Conservation (phyloP, 805 yeast species). For the Wickerhamomyces alni region DNA sequence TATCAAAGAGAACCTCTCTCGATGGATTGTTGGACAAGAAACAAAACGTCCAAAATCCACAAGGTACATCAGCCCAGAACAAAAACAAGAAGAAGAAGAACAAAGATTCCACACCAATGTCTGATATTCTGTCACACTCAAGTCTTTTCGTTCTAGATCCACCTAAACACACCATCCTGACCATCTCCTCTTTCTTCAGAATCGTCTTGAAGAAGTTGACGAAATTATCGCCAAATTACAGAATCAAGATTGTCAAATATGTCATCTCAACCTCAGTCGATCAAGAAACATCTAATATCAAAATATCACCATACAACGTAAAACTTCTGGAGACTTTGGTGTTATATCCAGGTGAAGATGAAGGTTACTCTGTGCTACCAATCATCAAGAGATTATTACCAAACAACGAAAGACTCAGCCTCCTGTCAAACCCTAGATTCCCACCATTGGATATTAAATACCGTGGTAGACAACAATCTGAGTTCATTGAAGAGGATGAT, state of each 20-base stretch:
- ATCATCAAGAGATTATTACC: constrained; percentile 51
- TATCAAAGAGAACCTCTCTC: constrained; percentile 27
- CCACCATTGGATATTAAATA: constrained; percentile 36
- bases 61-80: constrained; percentile 10
- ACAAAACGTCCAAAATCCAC: constrained; percentile 22
- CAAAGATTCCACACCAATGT: constrained; percentile 41
- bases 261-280: constrained; percentile 32
- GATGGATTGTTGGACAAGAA: constrained; percentile 22
- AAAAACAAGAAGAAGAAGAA: constrained; percentile 39
- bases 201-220: constrained; percentile 40
- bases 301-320: constrained; percentile 21
- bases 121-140: constrained; percentile 65
- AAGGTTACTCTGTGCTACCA: constrained; percentile 63
- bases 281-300: constrained; percentile 23
- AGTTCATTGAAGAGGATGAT: constrained; percentile 14
- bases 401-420: constrained; percentile 45
- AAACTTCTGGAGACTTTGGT: constrained; percentile 51
- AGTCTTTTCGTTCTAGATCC: constrained; percentile 44
- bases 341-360: constrained; percentile 57
- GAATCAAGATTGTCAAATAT: constrained; percentile 49
- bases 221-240: constrained; percentile 54
- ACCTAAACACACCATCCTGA: constrained; percentile 29
- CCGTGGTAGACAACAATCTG: constrained; percentile 15
- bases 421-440: constrained; percentile 69
- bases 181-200: constrained; percentile 37